Evolutionary conservation across 1,284 basidiomycete species (phyloP).

Genomic region (Sporisorium iseilematis-ciliati): DNA sequence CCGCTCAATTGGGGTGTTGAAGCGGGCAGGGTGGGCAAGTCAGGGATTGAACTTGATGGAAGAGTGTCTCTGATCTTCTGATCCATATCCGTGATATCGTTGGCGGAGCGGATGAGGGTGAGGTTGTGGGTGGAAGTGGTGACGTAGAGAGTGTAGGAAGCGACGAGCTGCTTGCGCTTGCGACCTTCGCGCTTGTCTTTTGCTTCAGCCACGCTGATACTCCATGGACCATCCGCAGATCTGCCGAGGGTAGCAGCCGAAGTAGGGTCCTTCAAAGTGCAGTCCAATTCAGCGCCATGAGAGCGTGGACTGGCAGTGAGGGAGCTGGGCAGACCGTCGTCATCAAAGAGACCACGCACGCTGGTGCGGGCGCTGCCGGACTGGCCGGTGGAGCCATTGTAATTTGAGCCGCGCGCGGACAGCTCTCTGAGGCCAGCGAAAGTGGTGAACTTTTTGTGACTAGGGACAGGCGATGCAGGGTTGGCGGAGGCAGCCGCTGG

Average conservation of each 20-base stretch:
- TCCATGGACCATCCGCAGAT: slow-evolving; percentile 76
- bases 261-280: slow-evolving; percentile 70
- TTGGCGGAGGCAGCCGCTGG: slow-evolving; percentile 9
- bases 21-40: slow-evolving; percentile 38
- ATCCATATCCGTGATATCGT: slow-evolving; percentile 82
- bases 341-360: slow-evolving; percentile 55
- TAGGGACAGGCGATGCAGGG: slow-evolving; percentile 14
- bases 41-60: slow-evolving; percentile 25
- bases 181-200: slow-evolving; percentile 48
- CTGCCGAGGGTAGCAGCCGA: slow-evolving; percentile 15
- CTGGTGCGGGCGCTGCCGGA: slow-evolving; percentile 32
- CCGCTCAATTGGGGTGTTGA: slow-evolving; percentile 35
- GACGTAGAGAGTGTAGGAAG: slow-evolving; percentile 69
- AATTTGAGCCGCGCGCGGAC: slow-evolving; percentile 22
- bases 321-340: slow-evolving; percentile 23
- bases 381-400: slow-evolving; percentile 19
- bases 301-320: slow-evolving; percentile 21
- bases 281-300: slow-evolving; percentile 70
- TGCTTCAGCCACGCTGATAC: slow-evolving; percentile 78
- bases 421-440: slow-evolving; percentile 51
- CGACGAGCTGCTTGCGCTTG: slow-evolving; percentile 56
- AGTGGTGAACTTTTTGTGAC: slow-evolving; percentile 58
- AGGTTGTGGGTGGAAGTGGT: slow-evolving; percentile 87
- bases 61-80: slow-evolving; percentile 74
- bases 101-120: slow-evolving; percentile 81